A percentile compares a stretch with the other conserved stretches of the same genome.
phyloP scores from a whole-genome alignment of 345 rosid genomes.

The Eucalyptus victrix region DNA sequence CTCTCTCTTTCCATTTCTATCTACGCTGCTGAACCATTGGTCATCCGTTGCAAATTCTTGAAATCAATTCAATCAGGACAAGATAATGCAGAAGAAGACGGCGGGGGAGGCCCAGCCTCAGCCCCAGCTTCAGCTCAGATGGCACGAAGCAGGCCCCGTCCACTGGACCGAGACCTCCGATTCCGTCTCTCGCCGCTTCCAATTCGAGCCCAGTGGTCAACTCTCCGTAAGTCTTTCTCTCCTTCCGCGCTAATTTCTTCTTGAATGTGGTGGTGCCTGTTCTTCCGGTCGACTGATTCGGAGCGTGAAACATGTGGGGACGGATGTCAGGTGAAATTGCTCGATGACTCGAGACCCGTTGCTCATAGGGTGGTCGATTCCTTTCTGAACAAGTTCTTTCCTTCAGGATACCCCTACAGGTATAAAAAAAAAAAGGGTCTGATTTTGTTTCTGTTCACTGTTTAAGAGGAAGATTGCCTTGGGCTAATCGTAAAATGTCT shows the following conservation, averaged over 20 bases:
- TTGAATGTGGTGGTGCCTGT: too few relatives aligned
- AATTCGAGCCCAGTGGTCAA: conserved; percentile 57
- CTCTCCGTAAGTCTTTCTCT: conserved; percentile 38
- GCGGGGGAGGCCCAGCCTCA: not conserved
- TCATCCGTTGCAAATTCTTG: not conserved
- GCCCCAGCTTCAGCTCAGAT: not conserved
- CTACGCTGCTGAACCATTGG: not conserved
- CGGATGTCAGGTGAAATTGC: conserved; percentile 38
- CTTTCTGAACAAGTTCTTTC: conserved; percentile 75
- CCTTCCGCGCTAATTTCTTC: not conserved
- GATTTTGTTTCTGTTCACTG: not conserved
- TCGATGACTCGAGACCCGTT: conserved; percentile 63
- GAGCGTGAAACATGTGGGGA: not conserved
- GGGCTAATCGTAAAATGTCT: not conserved
- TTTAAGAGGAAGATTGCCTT: not conserved
- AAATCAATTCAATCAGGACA: not conserved
- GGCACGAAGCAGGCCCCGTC: conserved; percentile 17
- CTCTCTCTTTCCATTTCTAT: not conserved
- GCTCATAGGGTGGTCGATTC: conserved; percentile 52
- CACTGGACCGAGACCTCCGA: conserved; percentile 74
- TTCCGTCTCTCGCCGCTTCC: conserved; percentile 51
- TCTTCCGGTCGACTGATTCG: not conserved
- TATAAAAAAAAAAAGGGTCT: not conserved
- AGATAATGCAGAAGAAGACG: not conserved
- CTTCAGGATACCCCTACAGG: conserved; percentile 95